Base-by-base conservation (phyloP, 2,329 filamentous ascomycete species). In the Helminthosporium solani region DNA sequence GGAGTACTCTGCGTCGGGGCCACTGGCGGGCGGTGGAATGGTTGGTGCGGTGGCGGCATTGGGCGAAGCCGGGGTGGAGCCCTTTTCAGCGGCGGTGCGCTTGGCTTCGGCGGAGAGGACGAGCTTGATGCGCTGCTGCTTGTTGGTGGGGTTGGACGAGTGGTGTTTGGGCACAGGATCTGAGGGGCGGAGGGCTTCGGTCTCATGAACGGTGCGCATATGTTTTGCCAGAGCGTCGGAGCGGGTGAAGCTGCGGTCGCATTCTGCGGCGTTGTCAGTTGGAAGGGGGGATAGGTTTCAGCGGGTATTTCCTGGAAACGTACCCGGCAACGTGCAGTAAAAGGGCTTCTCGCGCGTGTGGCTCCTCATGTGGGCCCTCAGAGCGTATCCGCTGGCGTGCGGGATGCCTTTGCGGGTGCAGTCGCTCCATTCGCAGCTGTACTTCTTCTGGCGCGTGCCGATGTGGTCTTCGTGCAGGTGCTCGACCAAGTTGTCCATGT, bases 291-390 rank as follows among this genome's bases (percentile, higher is more conserved):
- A n/a, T n/a, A n/a, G n/a, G n/a, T n/a, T n/a, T n/a, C n/a, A n/a
- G n/a, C n/a, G n/a, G n/a, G n/a, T n/a, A n/a, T n/a, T n/a, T n/a
- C n/a, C n/a, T n/a, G 7, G 20, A 3, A n/a, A 58, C 79, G 53
- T 79, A 95, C 91, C 92, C 46, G 94, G 94, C 33, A 99, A 73
- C 23, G 90, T 88, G 72, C 94, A 99, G 74, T 96, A 96, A 68
- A 97, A 97, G 0, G 94, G 94, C 74, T 99, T 99, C 78, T 99
- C 94, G 64, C 94, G 83, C 1, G 94, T 99, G 70, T 99, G 94
- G 67, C 91, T 96, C 58, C 94, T 81, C 91, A 99, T 96, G 66
- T 99, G 94, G 8, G 94, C 94, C 69, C 95, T 91, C 54, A 99
- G 75, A 3, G 94, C 94, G 73, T 99, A 99, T 2, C 90, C 94